Conservation (phyloP, 2,329 filamentous ascomycete species). For the Botrytis cinerea region DNA sequence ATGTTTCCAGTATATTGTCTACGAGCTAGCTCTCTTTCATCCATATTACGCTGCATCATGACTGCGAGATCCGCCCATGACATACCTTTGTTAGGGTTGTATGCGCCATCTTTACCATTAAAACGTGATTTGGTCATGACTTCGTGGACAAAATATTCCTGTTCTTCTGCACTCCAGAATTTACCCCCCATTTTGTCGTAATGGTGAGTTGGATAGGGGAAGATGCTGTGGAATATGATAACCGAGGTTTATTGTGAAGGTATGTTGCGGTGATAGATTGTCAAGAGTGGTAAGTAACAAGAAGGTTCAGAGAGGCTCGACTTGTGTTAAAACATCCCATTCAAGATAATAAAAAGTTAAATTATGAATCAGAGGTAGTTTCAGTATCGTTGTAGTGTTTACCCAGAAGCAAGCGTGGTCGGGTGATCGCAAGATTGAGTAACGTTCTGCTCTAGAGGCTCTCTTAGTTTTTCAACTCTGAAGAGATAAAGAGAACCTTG, state of each 20-base stretch:
- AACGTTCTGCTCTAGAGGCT: neutral
- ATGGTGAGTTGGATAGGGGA: no score
- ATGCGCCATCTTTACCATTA: conserved; percentile 12
- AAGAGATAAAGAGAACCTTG: neutral
- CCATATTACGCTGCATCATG: conserved; percentile 26
- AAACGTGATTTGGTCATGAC: conserved; percentile 20
- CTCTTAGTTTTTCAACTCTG: neutral
- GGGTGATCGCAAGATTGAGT: neutral
- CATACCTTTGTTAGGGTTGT: neutral
- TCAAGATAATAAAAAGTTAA: neutral
- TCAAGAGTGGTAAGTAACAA: neutral
- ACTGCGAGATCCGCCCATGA: conserved; percentile 16
- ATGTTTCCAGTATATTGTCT: conserved; percentile 19
- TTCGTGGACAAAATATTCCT: conserved; percentile 22
- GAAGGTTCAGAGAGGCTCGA: neutral
- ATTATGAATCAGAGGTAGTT: neutral
- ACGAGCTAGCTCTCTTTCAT: neutral
- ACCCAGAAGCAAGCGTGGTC: neutral
- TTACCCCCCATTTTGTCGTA: conserved; percentile 23
- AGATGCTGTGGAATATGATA: neutral
- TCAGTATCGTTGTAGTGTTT: neutral
- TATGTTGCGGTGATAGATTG: neutral
- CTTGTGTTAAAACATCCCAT: neutral
- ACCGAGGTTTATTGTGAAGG: neutral
- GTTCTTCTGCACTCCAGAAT: conserved; percentile 20